Base-by-base conservation (phyloP, 441 rosid genomes). In the Codiaeum variegatum region DNA sequence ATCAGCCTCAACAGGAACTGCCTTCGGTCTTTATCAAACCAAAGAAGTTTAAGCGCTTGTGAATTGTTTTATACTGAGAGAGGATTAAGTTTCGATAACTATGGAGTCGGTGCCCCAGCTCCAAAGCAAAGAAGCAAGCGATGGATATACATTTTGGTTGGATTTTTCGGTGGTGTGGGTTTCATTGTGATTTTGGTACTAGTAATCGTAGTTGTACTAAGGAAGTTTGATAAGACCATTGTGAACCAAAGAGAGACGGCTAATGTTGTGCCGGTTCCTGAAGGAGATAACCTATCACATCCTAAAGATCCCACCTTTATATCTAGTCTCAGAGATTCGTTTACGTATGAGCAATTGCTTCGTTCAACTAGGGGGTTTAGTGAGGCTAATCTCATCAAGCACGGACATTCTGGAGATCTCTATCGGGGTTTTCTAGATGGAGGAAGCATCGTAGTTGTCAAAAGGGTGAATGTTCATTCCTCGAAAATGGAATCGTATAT, bases 341-440 rank as follows among this genome's bases (percentile, higher is more conserved):
- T 84, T 79, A 72, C 92, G 2, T 88, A 84, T 49, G 85, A 86
- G 23, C 94, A 90, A 78, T 79, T 96, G 82, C 79, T 83, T 5
- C 71, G 54, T 36, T 86, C 88, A 23, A 89, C 97, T 10, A 78
- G 83, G 58, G 85, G 84, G 4, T 93, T 93, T 66, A 85, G 74
- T 67, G 91, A 85, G 55, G 81, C 80, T 12, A 91, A 87, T 81
- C 83, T 96, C 73, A 90, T 96, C 31, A 96, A 86, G 81, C 85
- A 85, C 26, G 99, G 98, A 52, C 99, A 89, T 74, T 91, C 99
- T 0, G 99, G 99, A 66, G 91, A 82, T 75, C 88, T 95, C 40
- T 95, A 83, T 82, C 83, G 68, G 23, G 97, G 97, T 63, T 69
- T 80, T 54, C 79, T 91, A 56, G 97, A 85, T 51, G 87, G 86